Conservation (phyloP, 768 basidiomycete species). For the Megacollybia marginata region DNA sequence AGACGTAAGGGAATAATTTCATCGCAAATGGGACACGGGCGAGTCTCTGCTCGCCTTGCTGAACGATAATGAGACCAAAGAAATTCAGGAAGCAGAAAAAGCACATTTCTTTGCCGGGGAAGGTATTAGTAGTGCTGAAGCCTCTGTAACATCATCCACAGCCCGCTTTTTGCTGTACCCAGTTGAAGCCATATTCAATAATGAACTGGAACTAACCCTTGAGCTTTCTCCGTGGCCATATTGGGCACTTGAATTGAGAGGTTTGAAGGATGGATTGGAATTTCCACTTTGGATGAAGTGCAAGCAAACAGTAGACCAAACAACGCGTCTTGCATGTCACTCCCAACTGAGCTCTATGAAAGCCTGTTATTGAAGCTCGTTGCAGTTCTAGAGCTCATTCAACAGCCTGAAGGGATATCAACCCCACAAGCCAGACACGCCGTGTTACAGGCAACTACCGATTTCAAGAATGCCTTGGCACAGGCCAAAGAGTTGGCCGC, state of each 20-base stretch:
- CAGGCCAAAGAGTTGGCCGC: conserved; percentile 55
- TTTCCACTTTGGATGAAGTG: too few species aligned
- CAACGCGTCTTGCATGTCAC: neutral
- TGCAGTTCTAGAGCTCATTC: conserved; percentile 53
- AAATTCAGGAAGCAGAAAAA: neutral
- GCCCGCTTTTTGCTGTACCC: neutral
- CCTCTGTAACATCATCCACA: neutral
- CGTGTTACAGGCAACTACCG: conserved; percentile 63
- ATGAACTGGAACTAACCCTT: too few species aligned
- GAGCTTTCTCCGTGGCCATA: too few species aligned
- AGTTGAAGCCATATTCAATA: neutral
- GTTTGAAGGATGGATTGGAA: too few species aligned
- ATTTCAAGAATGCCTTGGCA: conserved; percentile 51
- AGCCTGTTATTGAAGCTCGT: conserved; percentile 52
- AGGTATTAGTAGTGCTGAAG: neutral
- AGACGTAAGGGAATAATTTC: conserved; percentile 69
- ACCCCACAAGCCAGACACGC: conserved; percentile 59
- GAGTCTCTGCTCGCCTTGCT: conserved; percentile 54
- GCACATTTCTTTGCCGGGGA: neutral
- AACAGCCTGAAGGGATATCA: conserved; percentile 43
- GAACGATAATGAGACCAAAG: neutral
- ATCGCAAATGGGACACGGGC: conserved; percentile 66
- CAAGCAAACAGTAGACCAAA: too few species aligned
- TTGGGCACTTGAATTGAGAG: too few species aligned
- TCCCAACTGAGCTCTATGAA: conserved; percentile 47